Conservation (phyloP, 176 grass and related monocot species). For the Sorghum bicolor region DNA sequence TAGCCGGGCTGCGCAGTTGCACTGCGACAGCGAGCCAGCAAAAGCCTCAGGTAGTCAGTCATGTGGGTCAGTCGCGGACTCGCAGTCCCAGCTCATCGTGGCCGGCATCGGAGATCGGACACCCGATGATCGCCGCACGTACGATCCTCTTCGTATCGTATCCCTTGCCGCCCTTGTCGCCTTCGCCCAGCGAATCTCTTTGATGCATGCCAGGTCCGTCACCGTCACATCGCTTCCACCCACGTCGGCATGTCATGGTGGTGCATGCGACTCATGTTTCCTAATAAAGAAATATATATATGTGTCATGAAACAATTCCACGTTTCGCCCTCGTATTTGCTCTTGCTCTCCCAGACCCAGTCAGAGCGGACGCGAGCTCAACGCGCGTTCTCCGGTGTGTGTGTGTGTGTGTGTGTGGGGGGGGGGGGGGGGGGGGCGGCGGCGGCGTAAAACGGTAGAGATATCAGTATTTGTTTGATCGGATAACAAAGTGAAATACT, state of each 20-base stretch:
- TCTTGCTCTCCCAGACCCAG: no score
- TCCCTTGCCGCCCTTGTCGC: slow-evolving; percentile 5
- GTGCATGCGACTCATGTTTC: not conserved
- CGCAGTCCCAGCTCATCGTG: not conserved
- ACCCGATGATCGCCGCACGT: not conserved
- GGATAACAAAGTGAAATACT: no score
- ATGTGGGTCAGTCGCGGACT: no score
- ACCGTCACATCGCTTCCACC: not conserved
- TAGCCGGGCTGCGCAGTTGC: no score
- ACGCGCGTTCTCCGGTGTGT: no score
- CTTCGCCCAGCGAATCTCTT: slow-evolving; percentile 17
- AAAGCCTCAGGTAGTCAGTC: no score
- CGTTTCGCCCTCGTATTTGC: not conserved
- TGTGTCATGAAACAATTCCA: not conserved
- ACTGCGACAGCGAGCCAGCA: no score
- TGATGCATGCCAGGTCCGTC: not conserved
- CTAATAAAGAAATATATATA: not conserved
- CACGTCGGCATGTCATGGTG: not conserved
- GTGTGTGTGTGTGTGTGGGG: no score
- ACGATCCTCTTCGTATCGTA: not conserved
- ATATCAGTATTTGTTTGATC: no score
- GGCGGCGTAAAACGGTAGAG: no score
- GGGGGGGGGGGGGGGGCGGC: no score
- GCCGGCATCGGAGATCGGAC: not conserved
- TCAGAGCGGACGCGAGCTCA: not conserved